These are phyloP conservation scores for Leishmania braziliensis DNA, from an alignment of 208 protist genomes.

Conservation along the genomic window DNA sequence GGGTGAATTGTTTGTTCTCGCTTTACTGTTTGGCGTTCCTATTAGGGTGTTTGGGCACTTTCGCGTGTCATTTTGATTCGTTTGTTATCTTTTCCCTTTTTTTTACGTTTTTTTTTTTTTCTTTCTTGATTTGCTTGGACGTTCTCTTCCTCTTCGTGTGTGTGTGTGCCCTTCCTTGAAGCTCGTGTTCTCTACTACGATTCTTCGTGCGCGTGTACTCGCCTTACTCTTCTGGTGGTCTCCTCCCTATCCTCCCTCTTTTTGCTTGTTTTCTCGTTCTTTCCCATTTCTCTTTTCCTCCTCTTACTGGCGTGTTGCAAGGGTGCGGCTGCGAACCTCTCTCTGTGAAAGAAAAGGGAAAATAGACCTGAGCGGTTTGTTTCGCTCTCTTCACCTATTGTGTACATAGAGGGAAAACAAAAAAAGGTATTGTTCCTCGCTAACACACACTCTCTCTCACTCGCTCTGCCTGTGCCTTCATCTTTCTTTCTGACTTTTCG, in stretches of 20 bases:
- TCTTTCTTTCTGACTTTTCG: background rate
- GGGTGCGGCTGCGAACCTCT: background rate
- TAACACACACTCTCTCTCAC: background rate
- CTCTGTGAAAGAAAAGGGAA: background rate
- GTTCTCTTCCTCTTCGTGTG: background rate
- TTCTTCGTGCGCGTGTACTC: background rate
- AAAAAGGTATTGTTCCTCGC: background rate
- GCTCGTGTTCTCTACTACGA: background rate
- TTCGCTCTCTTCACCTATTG: background rate
- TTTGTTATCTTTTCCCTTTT: too few species aligned
- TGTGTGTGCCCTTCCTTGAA: background rate
- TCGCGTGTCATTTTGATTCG: background rate
- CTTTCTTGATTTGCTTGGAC: background rate
- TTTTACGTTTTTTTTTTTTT: background rate
- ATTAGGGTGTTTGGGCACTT: background rate
- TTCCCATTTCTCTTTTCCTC: background rate
- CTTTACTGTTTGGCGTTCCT: background rate
- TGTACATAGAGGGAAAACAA: background rate
- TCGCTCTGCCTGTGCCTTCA: background rate
- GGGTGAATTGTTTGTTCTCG: background rate
- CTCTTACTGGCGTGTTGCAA: background rate
- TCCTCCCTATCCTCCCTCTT: background rate
- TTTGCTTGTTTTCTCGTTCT: background rate
- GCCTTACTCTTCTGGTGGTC: background rate
- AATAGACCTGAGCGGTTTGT: background rate